Conservation (phyloP, 768 basidiomycete species). For the Clitopilus passeckerianus region DNA sequence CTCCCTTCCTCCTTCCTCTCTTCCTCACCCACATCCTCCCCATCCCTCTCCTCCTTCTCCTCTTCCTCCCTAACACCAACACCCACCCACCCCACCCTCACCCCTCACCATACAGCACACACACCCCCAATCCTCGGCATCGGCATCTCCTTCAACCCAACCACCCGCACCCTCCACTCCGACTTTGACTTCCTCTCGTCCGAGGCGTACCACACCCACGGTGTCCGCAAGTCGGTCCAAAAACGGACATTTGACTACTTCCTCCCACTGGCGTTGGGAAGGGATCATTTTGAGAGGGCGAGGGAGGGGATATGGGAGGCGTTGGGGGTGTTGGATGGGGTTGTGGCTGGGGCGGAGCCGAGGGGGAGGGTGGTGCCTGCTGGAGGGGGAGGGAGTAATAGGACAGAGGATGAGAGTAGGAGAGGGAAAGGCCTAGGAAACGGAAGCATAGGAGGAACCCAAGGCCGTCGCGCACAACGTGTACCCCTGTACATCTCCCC, state of each 20-base stretch:
- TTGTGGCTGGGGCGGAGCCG: background rate
- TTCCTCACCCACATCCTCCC: background rate
- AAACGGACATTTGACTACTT: constrained; percentile 35
- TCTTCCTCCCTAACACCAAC: background rate
- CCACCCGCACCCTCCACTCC: constrained; percentile 27
- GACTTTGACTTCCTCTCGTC: constrained; percentile 44
- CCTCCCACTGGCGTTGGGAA: constrained; percentile 39
- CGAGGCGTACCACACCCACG: constrained; percentile 31
- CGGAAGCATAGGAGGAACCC: too few species aligned
- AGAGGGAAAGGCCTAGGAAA: too few species aligned
- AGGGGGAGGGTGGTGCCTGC: background rate
- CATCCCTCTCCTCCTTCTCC: background rate
- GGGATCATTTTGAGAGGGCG: constrained; percentile 29
- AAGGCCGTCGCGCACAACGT: background rate
- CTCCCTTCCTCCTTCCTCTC: background rate
- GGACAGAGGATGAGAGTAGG: too few species aligned
- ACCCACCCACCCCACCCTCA: background rate
- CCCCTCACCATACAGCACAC: background rate
- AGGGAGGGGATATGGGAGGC: constrained; percentile 26
- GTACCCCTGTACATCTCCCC: background rate
- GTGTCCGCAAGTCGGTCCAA: constrained; percentile 33
- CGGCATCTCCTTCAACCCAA: constrained; percentile 26
- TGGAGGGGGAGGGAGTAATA: background rate
- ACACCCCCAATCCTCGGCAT: constrained; percentile 33
- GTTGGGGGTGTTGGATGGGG: constrained; percentile 11